Evolutionary conservation across 1,284 basidiomycete genomes (phyloP), one percentile per base, ranked within the genome.

Genomic region (Cystobasidium sp.): DNA sequence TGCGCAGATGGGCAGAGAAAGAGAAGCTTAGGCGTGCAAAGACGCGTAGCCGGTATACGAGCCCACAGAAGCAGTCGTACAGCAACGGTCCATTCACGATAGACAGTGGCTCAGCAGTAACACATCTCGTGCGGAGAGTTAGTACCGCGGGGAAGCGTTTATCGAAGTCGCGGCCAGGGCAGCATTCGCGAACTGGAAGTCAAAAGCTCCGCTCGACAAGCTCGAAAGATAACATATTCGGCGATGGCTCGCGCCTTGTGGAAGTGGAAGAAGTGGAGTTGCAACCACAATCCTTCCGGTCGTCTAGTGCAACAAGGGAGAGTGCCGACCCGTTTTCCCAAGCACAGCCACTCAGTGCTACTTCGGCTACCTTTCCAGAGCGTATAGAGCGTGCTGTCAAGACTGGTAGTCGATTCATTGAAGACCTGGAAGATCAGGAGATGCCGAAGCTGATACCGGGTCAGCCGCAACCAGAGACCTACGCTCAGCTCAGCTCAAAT

Each of bases 341-440:
- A 12, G 43, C 46, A 9, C 49, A 53, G 14, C 63, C 70, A 41
- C 43, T 59, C 12, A 73, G 70, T 47, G 52, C 70, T 6, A 58
- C 31, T 7, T 56, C 62, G 3, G 37, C 24, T 3, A 44, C 6
- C 14, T 73, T 73, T 43, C 70, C 70, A 39, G 62, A 73, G 18
- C 70, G 70, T 16, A 51, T 66, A 4, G 49, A 75, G 58, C 44
- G 75, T 47, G 75, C 75, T 43, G 62, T 56, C 14, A 49, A 56
- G 18, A 67, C 75, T 12, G 75, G 75, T 18, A 72, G 69, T 49
- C 68, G 75, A 0, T 75, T 75, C 47, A 68, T 75, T 8, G 75
- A 75, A 46, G 75, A 75, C 47, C 52, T 75, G 10, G 69, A 72
- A 46, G 71, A 71, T 39, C 75, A 75, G 46, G 55, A 67, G 12